Evolutionary conservation across 108 stramenopile genomes (phyloP).

Genomic region (Pelagomonas calceolata): DNA sequence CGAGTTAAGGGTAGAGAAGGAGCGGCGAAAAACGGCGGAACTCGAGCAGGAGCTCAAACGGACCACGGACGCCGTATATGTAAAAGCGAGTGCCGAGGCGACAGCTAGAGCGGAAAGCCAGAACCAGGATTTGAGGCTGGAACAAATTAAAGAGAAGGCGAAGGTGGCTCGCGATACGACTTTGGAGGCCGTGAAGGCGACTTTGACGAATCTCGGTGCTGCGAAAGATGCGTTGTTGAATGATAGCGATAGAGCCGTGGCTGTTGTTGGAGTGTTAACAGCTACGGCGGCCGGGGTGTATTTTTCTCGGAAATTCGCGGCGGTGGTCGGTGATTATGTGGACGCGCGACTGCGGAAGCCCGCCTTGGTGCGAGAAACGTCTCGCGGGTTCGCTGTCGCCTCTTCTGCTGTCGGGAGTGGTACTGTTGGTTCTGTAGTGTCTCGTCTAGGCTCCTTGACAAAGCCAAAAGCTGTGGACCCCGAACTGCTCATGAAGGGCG

Average conservation of each 20-base stretch:
- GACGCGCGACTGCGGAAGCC: slow-evolving; percentile 69
- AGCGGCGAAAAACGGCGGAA: slow-evolving; percentile 92
- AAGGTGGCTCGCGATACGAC: slow-evolving; percentile 78
- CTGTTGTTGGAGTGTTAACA: slow-evolving; percentile 77
- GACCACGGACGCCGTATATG: slow-evolving; percentile 39
- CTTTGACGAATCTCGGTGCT: slow-evolving; percentile 70
- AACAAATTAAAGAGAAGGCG: slow-evolving; percentile 69
- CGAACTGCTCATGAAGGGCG: slow-evolving; percentile 77
- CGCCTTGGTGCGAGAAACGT: slow-evolving; percentile 89
- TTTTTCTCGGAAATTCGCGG: not conserved
- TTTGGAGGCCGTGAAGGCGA: slow-evolving; percentile 78
- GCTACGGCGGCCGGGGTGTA: slow-evolving; percentile 83
- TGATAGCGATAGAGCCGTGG: slow-evolving; percentile 77
- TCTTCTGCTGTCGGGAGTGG: slow-evolving; percentile 42
- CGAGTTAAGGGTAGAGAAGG: slow-evolving; percentile 83
- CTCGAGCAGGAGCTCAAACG: slow-evolving; percentile 71
- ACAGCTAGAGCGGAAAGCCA: slow-evolving; percentile 89
- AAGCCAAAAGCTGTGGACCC: slow-evolving; percentile 13
- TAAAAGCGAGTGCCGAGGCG: slow-evolving; percentile 75
- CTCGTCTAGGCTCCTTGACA: slow-evolving; percentile 51
- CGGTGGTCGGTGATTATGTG: not conserved
- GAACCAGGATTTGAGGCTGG: slow-evolving; percentile 88
- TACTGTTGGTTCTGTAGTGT: slow-evolving; percentile 29
- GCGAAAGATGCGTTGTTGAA: slow-evolving; percentile 65
- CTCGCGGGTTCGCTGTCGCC: slow-evolving; percentile 44